phyloP scores from a whole-genome alignment of 305 asterid species.

The Plantago coronopus region DNA sequence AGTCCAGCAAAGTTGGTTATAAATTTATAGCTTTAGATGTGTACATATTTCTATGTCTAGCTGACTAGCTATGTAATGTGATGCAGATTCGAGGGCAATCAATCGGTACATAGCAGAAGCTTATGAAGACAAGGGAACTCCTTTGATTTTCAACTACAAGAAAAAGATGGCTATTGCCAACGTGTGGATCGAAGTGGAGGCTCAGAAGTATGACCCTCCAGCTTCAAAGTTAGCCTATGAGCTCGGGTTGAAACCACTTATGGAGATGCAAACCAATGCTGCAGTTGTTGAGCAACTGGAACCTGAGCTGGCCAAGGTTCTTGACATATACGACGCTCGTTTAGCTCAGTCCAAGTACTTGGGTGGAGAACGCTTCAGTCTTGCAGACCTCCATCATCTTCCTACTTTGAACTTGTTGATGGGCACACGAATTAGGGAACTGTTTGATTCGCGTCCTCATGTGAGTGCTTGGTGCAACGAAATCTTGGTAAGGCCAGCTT shows the following conservation, averaged over 20 bases:
- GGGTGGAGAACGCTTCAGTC: conserved; percentile 37
- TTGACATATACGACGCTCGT: conserved; percentile 51
- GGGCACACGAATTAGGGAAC: conserved; percentile 28
- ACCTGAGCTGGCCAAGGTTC: conserved; percentile 39
- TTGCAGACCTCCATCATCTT: conserved; percentile 48
- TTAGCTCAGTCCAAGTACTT: conserved; percentile 42
- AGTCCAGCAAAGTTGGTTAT: too few species aligned
- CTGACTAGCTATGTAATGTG: conserved; percentile 4
- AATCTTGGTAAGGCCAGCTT: conserved; percentile 56
- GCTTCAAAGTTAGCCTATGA: conserved; percentile 47
- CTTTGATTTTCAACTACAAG: conserved; percentile 30
- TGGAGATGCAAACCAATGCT: conserved; percentile 41
- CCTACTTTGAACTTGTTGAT: conserved; percentile 37
- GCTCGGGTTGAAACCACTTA: conserved; percentile 36
- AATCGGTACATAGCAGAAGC: conserved; percentile 36
- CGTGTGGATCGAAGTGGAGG: conserved; percentile 67
- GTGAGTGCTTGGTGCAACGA: conserved; percentile 40
- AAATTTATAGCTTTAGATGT: too few species aligned
- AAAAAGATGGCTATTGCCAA: conserved; percentile 35
- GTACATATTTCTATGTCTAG: too few species aligned
- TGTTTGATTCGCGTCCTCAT: conserved; percentile 32
- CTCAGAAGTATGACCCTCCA: conserved; percentile 43
- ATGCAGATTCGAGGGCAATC: conserved; percentile 64
- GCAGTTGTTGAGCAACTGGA: conserved; percentile 31
- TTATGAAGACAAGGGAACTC: conserved; percentile 41